Evolutionary conservation across 352 stramenopile species (phyloP).

Genomic region (Pythium rhizo-oryzae): DNA sequence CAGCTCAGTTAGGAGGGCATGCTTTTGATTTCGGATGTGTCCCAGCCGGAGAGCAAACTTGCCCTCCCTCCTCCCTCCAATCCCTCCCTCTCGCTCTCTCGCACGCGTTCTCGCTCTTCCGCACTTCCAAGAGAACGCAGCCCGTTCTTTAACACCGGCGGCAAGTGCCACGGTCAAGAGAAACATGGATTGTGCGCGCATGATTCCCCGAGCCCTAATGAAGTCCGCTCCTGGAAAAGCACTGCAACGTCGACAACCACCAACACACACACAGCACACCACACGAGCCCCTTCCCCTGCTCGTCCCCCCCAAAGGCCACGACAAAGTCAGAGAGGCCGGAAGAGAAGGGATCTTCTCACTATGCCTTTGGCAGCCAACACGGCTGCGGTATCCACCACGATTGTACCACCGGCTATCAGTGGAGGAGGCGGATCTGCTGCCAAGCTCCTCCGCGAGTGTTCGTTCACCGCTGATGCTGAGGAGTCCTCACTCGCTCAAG

Average conservation of each 20-base stretch:
- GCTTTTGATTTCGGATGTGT: conserved; percentile 6
- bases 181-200: conserved; percentile 20
- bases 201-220: conserved; percentile 27
- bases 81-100: conserved; percentile 9
- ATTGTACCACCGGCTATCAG: neutral
- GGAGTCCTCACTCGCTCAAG: neutral
- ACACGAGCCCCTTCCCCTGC: conserved; percentile 15
- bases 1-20: neutral
- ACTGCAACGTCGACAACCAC: conserved; percentile 32
- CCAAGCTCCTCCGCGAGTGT: neutral
- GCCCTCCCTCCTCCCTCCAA: neutral
- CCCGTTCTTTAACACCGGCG: conserved; percentile 21
- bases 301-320: neutral
- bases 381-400: neutral
- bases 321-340: neutral
- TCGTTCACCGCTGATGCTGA: neutral
- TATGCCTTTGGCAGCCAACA: too few species aligned
- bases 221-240: conserved; percentile 23
- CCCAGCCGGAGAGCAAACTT: neutral
- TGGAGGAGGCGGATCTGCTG: too few species aligned
- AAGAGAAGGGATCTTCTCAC: neutral
- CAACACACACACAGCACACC: too few species aligned
- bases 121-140: conserved; percentile 17
- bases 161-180: conserved; percentile 22
- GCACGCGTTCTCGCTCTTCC: neutral